Conservation (phyloP, 2,329 filamentous ascomycete species). For the Tolypocladium capitatum region DNA sequence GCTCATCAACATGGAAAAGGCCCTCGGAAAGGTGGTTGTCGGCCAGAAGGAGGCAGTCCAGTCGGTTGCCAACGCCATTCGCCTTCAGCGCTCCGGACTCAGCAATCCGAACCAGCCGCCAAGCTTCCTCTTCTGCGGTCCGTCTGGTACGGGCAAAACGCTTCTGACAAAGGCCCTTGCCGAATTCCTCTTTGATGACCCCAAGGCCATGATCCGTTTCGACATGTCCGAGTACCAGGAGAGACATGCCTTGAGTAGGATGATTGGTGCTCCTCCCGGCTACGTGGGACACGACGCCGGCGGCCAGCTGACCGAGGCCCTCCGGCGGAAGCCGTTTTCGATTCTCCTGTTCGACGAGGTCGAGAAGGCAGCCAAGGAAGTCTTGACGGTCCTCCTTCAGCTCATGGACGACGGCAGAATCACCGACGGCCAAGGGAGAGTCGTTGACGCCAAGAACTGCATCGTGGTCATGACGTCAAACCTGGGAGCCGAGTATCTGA, state of each 20-base stretch:
- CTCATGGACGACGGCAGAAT: slow-evolving; percentile 99
- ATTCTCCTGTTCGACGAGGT: slow-evolving; percentile 97
- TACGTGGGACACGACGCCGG: slow-evolving; percentile 96
- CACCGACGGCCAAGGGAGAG: slow-evolving; percentile 90
- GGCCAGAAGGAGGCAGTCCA: slow-evolving; percentile 89
- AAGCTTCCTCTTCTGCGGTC: slow-evolving; percentile 97
- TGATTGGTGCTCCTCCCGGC: slow-evolving; percentile 95
- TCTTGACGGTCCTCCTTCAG: slow-evolving; percentile 92
- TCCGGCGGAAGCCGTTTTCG: slow-evolving; percentile 90
- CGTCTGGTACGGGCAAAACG: slow-evolving; percentile 96
- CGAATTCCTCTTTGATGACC: slow-evolving; percentile 94
- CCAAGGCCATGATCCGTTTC: slow-evolving; percentile 96
- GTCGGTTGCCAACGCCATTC: slow-evolving; percentile 90
- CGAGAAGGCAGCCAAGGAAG: slow-evolving; percentile 96
- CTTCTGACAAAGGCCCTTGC: slow-evolving; percentile 92
- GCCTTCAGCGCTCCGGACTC: slow-evolving; percentile 86
- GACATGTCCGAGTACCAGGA: slow-evolving; percentile 99
- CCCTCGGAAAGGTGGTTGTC: slow-evolving; percentile 71
- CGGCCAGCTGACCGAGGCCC: slow-evolving; percentile 86
- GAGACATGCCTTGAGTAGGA: slow-evolving; percentile 83
- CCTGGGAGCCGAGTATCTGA: slow-evolving; percentile 85
- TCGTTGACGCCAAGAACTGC: slow-evolving; percentile 93
- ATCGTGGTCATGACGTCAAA: slow-evolving; percentile 99
- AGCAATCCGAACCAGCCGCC: slow-evolving; percentile 93
- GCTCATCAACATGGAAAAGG: slow-evolving; percentile 91